Base-by-base conservation (phyloP, 768 basidiomycete genomes). In the Suillus variegatus region DNA sequence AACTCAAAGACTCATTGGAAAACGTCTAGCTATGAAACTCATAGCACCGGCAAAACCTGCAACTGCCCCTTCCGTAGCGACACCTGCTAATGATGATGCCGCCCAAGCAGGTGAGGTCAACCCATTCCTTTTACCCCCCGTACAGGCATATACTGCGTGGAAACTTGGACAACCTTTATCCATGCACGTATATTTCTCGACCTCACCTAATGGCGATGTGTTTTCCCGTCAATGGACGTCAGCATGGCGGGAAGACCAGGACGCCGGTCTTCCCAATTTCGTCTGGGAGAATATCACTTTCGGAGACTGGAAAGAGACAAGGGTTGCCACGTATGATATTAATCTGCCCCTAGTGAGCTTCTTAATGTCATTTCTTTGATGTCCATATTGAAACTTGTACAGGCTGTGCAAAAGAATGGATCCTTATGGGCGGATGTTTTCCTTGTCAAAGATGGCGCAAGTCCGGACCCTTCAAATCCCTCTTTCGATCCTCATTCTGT, bases 391-490 rank as follows among this genome's bases (percentile, higher is more conserved):
- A 20, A 35, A 58, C 52, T 49, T 67, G 13, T 61, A 22, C 69
- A 95, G 93, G 82, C 81, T 58, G 94, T 95, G 13, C 82, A 91
- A 72, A 82, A 81, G 64, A 97, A 97, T 73, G 91, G 86, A 13
- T 86, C 91, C 2, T 76, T 95, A 57, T 97, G 91, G 90, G 90
- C 90, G 18, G 92, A 96, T 70, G 82, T 95, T 6, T 92, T 91
- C 74, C 76, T 97, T 9, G 83, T 87, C 0, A 88, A 84, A 67
- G 83, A 90, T 52, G 86, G 86, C 0, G 83, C 85, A 12, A 86
- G 82, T 68, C 90, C 90, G 0, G 82, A 94, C 69, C 91, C 91
- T 10, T 77, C 81, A 13, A 81, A 82, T 62, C 69, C 81, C 28
- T 72, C 32, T 67, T 95, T 87, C 73, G 79, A 86, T 63, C 80